Conservation (phyloP, 345 rosid genomes). For the Trapa incisa region DNA sequence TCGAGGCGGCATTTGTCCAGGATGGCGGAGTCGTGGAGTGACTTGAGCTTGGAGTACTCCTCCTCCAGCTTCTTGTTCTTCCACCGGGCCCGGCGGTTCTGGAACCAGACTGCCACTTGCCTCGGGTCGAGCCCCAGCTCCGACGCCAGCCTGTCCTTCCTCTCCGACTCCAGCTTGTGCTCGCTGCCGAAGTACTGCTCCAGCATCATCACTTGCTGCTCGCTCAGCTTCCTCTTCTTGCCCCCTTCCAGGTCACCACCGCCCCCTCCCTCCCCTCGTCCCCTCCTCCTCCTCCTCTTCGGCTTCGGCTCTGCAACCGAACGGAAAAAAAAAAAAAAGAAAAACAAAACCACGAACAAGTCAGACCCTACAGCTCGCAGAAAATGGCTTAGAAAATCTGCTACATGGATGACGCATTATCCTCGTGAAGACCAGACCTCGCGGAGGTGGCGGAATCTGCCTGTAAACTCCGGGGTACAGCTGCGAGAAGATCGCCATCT, state of each 20-base stretch:
- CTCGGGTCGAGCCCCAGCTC: slow-evolving; percentile 82
- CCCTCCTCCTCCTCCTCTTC: slow-evolving; percentile 16
- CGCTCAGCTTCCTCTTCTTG: slow-evolving; percentile 63
- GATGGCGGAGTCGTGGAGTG: slow-evolving; percentile 27
- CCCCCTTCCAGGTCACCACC: slow-evolving; percentile 7
- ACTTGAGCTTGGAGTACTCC: slow-evolving; percentile 42
- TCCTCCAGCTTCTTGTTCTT: slow-evolving; percentile 84
- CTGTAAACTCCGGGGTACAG: slow-evolving; percentile 37
- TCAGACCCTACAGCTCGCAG: too few species aligned
- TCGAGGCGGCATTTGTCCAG: slow-evolving; percentile 53
- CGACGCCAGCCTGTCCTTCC: slow-evolving; percentile 61
- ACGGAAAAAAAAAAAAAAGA: neutral
- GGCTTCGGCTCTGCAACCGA: slow-evolving; percentile 24
- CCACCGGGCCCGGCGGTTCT: slow-evolving; percentile 77
- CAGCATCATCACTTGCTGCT: slow-evolving; percentile 51
- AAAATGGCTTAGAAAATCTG: too few species aligned
- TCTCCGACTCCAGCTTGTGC: slow-evolving; percentile 69
- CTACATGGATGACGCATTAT: too few species aligned
- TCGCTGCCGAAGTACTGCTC: slow-evolving; percentile 53
- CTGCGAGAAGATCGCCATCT: slow-evolving; percentile 44
- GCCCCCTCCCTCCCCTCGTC: slow-evolving; percentile 26
- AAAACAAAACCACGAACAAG: too few species aligned
- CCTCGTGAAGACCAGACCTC: slow-evolving; percentile 27
- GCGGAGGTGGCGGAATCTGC: slow-evolving; percentile 33
- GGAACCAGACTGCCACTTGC: slow-evolving; percentile 95